Percentiles rank a stretch among this genome's conserved stretches.
phyloP scores from a whole-genome alignment of 1,284 basidiomycete genomes.

The Trametes polyzona region DNA sequence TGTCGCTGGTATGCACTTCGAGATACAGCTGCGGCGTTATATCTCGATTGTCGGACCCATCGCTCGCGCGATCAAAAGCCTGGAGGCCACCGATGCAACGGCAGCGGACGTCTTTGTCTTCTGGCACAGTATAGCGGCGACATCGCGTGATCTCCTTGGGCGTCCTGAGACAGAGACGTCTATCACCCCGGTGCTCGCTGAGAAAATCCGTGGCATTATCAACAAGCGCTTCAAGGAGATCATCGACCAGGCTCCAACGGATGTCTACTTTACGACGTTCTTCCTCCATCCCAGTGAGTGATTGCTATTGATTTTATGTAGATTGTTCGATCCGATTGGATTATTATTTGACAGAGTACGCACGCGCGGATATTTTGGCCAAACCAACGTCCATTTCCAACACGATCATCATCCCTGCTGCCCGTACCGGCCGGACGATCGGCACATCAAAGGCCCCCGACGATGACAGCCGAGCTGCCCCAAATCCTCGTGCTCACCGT shows the following conservation, averaged over 20 bases:
- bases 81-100: not conserved
- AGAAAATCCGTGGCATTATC: not conserved
- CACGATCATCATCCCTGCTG: not conserved
- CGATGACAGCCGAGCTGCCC: not conserved
- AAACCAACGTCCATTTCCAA: not conserved
- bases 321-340: too few species aligned
- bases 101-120: not conserved
- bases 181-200: not conserved
- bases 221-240: constrained; percentile 1
- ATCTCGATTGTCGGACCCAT: not conserved
- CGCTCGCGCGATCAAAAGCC: constrained; percentile 1
- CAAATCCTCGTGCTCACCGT: not conserved
- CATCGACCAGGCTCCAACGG: not conserved
- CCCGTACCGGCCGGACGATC: not conserved
- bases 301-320: too few species aligned
- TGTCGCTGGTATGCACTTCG: not conserved
- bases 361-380: not conserved
- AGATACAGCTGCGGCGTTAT: not conserved
- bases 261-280: not conserved
- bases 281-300: constrained; percentile 4
- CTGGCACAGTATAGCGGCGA: not conserved
- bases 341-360: not conserved
- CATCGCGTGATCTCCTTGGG: not conserved
- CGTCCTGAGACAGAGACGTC: not conserved
- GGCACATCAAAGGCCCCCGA: not conserved